phyloP scores from a whole-genome alignment of 768 basidiomycete species.

The Cubamyces lactineus region DNA sequence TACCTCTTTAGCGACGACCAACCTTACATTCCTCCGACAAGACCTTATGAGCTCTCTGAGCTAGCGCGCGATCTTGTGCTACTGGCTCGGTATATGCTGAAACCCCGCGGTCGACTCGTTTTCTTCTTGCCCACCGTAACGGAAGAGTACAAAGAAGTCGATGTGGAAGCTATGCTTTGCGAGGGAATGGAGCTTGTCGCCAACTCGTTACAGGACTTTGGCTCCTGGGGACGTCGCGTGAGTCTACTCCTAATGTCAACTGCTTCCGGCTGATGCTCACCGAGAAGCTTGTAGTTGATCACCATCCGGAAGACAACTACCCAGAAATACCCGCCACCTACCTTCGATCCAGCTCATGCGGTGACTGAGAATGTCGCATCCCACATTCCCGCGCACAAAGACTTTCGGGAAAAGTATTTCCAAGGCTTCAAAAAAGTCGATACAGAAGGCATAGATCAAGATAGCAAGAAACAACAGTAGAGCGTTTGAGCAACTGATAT shows the following conservation, averaged over 20 bases:
- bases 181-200: conserved; percentile 88
- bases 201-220: conserved; percentile 92
- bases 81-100: conserved; percentile 81
- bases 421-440: conserved; percentile 66
- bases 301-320: conserved; percentile 78
- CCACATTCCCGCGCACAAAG: conserved; percentile 81
- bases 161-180: conserved; percentile 76
- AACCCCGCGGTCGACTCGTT: conserved; percentile 85
- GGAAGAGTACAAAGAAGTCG: conserved; percentile 88
- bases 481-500: background rate
- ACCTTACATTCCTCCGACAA: conserved; percentile 86
- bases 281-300: conserved; percentile 64
- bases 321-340: conserved; percentile 51
- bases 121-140: conserved; percentile 95
- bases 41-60: conserved; percentile 89
- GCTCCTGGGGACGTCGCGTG: conserved; percentile 92
- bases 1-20: conserved; percentile 49
- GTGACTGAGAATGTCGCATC: conserved; percentile 15
- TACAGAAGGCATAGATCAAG: background rate
- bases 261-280: background rate
- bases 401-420: conserved; percentile 89
- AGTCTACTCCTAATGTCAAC: conserved; percentile 33
- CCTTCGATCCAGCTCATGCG: conserved; percentile 47
- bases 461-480: background rate
- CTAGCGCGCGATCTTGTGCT: conserved; percentile 81